These are phyloP conservation scores for Aspergillus intermedius DNA, from an alignment of 2,329 filamentous ascomycete genomes.

Conservation along the genomic window DNA sequence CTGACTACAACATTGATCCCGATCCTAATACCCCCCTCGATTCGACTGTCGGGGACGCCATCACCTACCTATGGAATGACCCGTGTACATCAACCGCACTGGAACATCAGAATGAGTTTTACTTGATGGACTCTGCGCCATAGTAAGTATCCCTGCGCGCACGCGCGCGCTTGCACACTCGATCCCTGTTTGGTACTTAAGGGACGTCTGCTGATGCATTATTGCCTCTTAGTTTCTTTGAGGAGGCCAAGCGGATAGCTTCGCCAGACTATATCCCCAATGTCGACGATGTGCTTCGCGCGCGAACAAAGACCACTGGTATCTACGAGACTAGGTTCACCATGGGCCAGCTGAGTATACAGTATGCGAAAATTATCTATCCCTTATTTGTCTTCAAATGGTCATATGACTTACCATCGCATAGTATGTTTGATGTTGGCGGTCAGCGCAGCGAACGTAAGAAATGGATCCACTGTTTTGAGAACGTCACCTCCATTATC, in stretches of 20 bases:
- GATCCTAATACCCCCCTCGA: conserved; percentile 84
- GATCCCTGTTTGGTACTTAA: not conserved
- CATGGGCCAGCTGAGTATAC: conserved; percentile 97
- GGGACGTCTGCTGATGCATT: conserved; percentile 15
- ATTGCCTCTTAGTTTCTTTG: conserved; percentile 69
- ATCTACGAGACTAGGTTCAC: conserved; percentile 98
- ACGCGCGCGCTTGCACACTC: too few species aligned
- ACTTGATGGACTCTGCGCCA: conserved; percentile 97
- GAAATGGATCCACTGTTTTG: conserved; percentile 99
- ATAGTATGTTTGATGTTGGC: conserved; percentile 97
- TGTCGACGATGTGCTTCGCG: conserved; percentile 90
- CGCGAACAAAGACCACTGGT: conserved; percentile 95
- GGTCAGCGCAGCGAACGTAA: conserved; percentile 96
- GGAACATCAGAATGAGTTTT: conserved; percentile 95
- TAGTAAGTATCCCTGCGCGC: conserved; percentile 59
- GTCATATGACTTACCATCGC: conserved; percentile 6
- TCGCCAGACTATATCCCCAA: conserved; percentile 79
- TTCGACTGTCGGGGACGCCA: conserved; percentile 69
- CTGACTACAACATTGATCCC: conserved; percentile 83
- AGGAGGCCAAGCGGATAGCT: conserved; percentile 81
- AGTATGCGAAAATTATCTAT: conserved; percentile 51
- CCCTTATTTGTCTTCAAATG: conserved; percentile 4
- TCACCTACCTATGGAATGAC: conserved; percentile 85
- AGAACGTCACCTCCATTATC: conserved; percentile 98
- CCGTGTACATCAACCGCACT: conserved; percentile 74